Conservation (phyloP, 208 protist genomes). For the Leishmania guyanensis region DNA sequence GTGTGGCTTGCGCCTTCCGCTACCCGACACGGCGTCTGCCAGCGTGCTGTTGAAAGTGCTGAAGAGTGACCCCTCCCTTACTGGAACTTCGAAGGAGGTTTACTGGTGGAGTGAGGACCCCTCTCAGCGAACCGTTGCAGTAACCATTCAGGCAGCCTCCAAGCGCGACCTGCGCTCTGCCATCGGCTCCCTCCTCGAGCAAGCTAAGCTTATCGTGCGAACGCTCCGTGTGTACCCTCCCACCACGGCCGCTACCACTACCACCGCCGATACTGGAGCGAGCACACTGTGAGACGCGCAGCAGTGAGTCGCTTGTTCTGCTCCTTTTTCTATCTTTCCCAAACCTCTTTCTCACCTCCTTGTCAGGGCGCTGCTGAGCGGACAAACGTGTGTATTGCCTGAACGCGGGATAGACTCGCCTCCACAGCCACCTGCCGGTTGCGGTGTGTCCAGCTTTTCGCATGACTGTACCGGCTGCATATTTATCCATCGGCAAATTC, state of each 20-base stretch:
- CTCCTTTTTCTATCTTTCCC: neutral
- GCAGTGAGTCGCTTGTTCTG: neutral
- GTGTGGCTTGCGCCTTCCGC: neutral
- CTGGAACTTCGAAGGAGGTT: slow-evolving; percentile 40
- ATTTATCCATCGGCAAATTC: neutral
- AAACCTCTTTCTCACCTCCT: neutral
- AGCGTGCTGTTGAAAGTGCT: slow-evolving; percentile 48
- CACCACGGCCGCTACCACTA: neutral
- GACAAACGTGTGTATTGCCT: neutral
- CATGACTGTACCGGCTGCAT: neutral
- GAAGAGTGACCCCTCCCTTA: slow-evolving; percentile 37
- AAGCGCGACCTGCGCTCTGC: slow-evolving; percentile 46
- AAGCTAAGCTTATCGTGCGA: slow-evolving; percentile 54
- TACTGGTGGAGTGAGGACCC: slow-evolving; percentile 42
- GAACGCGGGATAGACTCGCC: neutral
- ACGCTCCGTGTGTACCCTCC: slow-evolving; percentile 52
- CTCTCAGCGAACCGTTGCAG: slow-evolving; percentile 42
- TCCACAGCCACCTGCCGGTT: neutral
- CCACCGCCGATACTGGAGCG: neutral
- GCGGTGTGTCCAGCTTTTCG: neutral
- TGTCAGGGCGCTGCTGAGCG: neutral
- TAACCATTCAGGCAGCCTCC: slow-evolving; percentile 29
- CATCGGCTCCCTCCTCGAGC: slow-evolving; percentile 47
- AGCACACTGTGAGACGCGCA: slow-evolving; percentile 5
- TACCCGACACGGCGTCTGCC: slow-evolving; percentile 40